A percentile compares a stretch with the other conserved stretches of the same genome.
phyloP scores from a whole-genome alignment of 2,329 filamentous ascomycete genomes.

The Fusarium continuum region DNA sequence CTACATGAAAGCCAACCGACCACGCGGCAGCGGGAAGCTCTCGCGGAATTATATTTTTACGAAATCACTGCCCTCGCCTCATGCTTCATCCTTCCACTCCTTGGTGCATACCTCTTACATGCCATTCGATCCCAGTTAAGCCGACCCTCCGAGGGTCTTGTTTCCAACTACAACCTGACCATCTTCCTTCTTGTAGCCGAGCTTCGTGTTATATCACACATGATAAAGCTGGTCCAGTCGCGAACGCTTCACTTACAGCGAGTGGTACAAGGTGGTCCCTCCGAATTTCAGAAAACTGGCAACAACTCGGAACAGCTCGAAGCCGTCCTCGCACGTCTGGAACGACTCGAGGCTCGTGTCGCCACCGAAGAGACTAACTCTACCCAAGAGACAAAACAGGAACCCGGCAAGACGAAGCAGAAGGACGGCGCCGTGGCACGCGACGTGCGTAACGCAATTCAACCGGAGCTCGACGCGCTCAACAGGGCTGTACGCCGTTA shows the following conservation, averaged over 20 bases:
- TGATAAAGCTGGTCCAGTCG: slow-evolving; percentile 81
- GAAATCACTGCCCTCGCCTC: slow-evolving; percentile 78
- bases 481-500: slow-evolving; percentile 90
- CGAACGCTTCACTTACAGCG: slow-evolving; percentile 85
- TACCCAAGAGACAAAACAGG: slow-evolving; percentile 44
- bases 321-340: slow-evolving; percentile 71
- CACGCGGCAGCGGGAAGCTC: slow-evolving; percentile 51
- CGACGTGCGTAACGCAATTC: slow-evolving; percentile 72
- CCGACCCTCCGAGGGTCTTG: slow-evolving; percentile 82
- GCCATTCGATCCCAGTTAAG: slow-evolving; percentile 82
- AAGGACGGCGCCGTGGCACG: slow-evolving; percentile 57
- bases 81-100: slow-evolving; percentile 80
- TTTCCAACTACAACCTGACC: slow-evolving; percentile 92
- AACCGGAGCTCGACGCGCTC: slow-evolving; percentile 86
- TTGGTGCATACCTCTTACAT: slow-evolving; percentile 87
- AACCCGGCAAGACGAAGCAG: slow-evolving; percentile 51
- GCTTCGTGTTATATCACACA: slow-evolving; percentile 81
- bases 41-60: slow-evolving; percentile 75
- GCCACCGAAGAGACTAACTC: slow-evolving; percentile 40
- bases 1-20: slow-evolving; percentile 17
- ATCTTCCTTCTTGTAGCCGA: slow-evolving; percentile 91
- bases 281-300: slow-evolving; percentile 44
- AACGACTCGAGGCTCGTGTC: slow-evolving; percentile 70
- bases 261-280: slow-evolving; percentile 67
- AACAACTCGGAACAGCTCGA: slow-evolving; percentile 56